Evolutionary conservation across 2,329 filamentous ascomycete genomes (phyloP).

Genomic region (Mycosphaerella arachidis): DNA sequence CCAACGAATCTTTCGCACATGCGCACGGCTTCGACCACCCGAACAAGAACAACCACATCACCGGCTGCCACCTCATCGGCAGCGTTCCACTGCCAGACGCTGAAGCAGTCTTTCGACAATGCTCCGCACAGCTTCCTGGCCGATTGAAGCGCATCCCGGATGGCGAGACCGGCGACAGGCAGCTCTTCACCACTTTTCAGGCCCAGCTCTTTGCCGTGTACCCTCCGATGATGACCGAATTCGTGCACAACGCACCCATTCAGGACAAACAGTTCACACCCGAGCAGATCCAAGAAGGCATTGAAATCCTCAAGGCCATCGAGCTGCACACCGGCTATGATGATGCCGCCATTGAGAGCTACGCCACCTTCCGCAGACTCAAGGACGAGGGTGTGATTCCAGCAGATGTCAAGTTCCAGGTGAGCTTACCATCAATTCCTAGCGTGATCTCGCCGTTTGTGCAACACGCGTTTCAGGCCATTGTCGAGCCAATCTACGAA

Average conservation of each 20-base stretch:
- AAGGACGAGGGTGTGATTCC: slow-evolving; percentile 31
- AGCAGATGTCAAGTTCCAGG: slow-evolving; percentile 30
- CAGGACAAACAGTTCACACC: slow-evolving; percentile 17
- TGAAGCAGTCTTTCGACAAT: slow-evolving; percentile 32
- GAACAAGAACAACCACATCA: slow-evolving; percentile 15
- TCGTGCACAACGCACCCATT: slow-evolving; percentile 22
- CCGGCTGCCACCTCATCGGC: slow-evolving; percentile 35
- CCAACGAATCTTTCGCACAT: neutral
- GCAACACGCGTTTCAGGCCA: slow-evolving; percentile 25
- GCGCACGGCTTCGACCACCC: neutral
- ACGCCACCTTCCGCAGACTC: slow-evolving; percentile 30
- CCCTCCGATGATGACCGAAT: slow-evolving; percentile 23
- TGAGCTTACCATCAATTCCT: slow-evolving; percentile 32
- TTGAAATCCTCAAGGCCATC: slow-evolving; percentile 16
- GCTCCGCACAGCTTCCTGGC: slow-evolving; percentile 28
- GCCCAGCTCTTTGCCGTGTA: slow-evolving; percentile 27
- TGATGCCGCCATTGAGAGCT: slow-evolving; percentile 32
- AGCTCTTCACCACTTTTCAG: slow-evolving; percentile 36
- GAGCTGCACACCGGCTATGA: slow-evolving; percentile 32
- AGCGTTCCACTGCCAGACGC: slow-evolving; percentile 36
- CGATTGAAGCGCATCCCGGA: slow-evolving; percentile 40
- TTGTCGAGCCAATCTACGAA: slow-evolving; percentile 35
- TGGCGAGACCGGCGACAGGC: slow-evolving; percentile 38
- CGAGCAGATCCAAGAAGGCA: slow-evolving; percentile 22
- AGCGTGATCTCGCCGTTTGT: slow-evolving; percentile 28